Conservation (phyloP, 108 stramenopile genomes). For the Nitzschia putrida region DNA sequence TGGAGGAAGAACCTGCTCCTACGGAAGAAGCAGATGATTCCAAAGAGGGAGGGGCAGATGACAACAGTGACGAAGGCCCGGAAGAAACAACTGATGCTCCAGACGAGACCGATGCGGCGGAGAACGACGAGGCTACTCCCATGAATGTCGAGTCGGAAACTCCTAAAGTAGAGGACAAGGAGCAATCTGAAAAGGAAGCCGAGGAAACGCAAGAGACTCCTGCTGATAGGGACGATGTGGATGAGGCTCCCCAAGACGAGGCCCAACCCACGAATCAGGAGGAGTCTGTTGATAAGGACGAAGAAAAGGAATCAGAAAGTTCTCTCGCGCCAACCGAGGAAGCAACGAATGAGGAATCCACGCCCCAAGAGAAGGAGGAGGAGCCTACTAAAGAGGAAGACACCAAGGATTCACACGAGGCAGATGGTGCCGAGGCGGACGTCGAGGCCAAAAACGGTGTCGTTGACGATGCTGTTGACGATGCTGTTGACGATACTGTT, state of each 20-base stretch:
- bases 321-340: background rate
- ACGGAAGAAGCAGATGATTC: slow-evolving; percentile 2
- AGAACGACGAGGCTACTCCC: background rate
- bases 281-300: background rate
- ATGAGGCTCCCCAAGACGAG: background rate
- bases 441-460: background rate
- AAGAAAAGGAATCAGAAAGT: background rate
- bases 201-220: background rate
- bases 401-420: background rate
- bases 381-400: background rate
- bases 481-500: background rate
- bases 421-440: background rate
- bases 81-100: background rate
- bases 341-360: slow-evolving; percentile 1
- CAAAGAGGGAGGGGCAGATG: slow-evolving; percentile 1
- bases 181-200: background rate
- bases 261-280: background rate
- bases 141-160: background rate
- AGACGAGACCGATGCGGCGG: background rate
- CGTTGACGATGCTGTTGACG: background rate
- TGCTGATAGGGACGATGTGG: background rate
- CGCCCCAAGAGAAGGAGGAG: background rate
- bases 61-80: background rate
- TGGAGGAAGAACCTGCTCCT: background rate
- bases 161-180: background rate